These are phyloP conservation scores for Chaetoceros muelleri DNA, from an alignment of 108 stramenopile species.

Conservation along the genomic window DNA sequence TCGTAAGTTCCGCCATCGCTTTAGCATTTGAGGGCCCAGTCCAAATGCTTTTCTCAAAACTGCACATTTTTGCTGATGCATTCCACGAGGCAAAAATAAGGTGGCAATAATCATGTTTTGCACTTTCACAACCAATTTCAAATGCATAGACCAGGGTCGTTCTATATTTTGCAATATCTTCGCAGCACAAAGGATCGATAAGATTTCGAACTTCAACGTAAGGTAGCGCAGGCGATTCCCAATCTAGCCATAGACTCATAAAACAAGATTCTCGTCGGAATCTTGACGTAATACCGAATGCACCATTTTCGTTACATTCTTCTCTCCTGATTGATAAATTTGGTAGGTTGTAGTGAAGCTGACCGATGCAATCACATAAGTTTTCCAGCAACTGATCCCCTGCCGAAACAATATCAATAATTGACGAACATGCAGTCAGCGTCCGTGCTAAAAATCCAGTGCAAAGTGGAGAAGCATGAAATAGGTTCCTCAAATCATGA, in stretches of 20 bases:
- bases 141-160: slow-evolving; percentile 27
- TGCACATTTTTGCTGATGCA: slow-evolving; percentile 31
- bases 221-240: slow-evolving; percentile 42
- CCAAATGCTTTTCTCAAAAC: neutral
- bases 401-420: slow-evolving; percentile 26
- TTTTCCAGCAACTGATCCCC: slow-evolving; percentile 1
- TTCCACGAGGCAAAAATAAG: slow-evolving; percentile 71
- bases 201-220: slow-evolving; percentile 3
- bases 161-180: slow-evolving; percentile 10
- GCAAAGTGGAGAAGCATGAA: neutral
- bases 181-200: slow-evolving; percentile 3
- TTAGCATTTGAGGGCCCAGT: too few relatives aligned
- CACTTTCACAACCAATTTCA: slow-evolving; percentile 33
- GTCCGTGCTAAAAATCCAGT: slow-evolving; percentile 48
- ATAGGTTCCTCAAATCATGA: neutral
- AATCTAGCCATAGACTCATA: slow-evolving; percentile 50
- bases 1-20: too few relatives aligned
- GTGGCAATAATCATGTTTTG: slow-evolving; percentile 38
- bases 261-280: slow-evolving; percentile 26
- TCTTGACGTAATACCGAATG: slow-evolving; percentile 12
- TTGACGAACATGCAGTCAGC: slow-evolving; percentile 27
- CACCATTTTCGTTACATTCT: neutral
- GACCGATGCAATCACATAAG: slow-evolving; percentile 10
- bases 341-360: slow-evolving; percentile 21
- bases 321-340: neutral